Conservation (phyloP, 176 grass and related monocot species). For the Phyllostachys edulis region DNA sequence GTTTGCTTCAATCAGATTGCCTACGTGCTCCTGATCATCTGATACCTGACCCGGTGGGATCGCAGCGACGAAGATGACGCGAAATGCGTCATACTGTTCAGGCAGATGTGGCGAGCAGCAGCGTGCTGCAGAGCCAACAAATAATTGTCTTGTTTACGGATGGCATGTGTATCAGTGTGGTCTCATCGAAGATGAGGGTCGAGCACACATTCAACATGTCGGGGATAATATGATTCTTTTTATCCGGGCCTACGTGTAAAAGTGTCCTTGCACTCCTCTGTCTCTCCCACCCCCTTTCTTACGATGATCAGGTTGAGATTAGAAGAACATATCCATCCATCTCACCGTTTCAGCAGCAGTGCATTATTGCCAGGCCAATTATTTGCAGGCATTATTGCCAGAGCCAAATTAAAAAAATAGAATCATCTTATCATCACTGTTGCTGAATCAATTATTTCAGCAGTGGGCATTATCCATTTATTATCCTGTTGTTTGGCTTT, state of each 20-base stretch:
- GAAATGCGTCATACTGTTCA: neutral
- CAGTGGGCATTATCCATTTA: neutral
- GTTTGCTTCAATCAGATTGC: neutral
- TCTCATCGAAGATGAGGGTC: neutral
- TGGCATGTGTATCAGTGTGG: neutral
- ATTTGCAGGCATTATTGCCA: neutral
- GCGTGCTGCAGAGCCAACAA: neutral
- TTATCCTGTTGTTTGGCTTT: neutral
- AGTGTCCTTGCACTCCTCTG: too few species aligned
- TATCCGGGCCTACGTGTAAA: too few species aligned
- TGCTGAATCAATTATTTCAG: neutral
- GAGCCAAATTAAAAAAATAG: neutral
- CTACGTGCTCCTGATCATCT: neutral
- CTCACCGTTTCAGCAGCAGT: neutral
- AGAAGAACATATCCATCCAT: neutral
- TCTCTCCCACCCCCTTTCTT: too few species aligned
- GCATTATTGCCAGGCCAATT: neutral
- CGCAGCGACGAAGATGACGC: neutral
- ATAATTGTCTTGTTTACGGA: neutral
- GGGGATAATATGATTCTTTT: too few species aligned
- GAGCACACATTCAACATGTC: too few species aligned
- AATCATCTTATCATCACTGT: neutral
- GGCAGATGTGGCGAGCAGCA: neutral
- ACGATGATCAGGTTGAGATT: neutral
- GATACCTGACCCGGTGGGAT: neutral